Percentiles rank a stretch among this genome's conserved stretches.
phyloP scores from a whole-genome alignment of 495 filamentous ascomycete species.

The Cercophora samala region DNA sequence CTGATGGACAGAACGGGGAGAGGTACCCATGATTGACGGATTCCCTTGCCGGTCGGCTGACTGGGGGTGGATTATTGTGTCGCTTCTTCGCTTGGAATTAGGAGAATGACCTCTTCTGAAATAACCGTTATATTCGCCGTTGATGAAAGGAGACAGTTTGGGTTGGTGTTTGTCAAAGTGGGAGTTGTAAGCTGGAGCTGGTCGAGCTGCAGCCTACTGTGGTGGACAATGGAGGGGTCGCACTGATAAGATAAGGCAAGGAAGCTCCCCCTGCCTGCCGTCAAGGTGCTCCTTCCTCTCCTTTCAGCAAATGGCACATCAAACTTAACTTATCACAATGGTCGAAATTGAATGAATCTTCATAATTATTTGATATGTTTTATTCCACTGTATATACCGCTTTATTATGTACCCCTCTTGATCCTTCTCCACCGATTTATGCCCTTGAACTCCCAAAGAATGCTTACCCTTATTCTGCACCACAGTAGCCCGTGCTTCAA shows the following conservation, averaged over 20 bases:
- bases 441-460: no score
- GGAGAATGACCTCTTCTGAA: background rate
- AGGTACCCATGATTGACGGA: conserved; percentile 13
- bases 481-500: no score
- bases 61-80: background rate
- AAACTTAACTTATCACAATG: no score
- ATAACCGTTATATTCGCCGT: background rate
- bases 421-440: no score
- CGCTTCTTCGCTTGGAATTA: background rate
- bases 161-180: conserved; percentile 3
- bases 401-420: no score
- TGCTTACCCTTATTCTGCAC: no score
- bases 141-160: background rate
- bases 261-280: conserved; percentile 18
- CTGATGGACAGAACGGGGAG: background rate
- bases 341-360: no score
- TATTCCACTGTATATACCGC: no score
- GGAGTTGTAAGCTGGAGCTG: conserved; percentile 9
- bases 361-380: no score
- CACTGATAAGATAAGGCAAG: conserved; percentile 35
- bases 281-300: conserved; percentile 20
- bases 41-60: background rate
- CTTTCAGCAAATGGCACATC: no score
- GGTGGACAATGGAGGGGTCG: background rate
- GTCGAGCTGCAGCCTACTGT: conserved; percentile 9